Evolutionary conservation across 495 filamentous ascomycete genomes (phyloP), one percentile per base, ranked within the genome.

Genomic region (Hypomontagnella submonticulosa): DNA sequence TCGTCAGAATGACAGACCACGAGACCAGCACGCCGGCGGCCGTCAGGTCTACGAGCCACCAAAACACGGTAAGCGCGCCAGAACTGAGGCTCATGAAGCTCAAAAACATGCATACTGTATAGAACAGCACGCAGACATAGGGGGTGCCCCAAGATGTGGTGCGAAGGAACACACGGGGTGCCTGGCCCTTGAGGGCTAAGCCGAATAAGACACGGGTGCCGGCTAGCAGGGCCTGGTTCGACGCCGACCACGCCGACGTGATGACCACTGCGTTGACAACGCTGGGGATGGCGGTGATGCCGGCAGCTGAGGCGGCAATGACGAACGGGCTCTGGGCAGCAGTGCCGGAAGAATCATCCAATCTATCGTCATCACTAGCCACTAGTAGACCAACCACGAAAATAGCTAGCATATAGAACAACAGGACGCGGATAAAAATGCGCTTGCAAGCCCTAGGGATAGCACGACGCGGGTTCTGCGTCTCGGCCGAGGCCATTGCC

Each of bases 251-350:
- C 1, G 89, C 90, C 3, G 88, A 90, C 8, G 89, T 85, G 38
- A 91, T 81, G 49, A 93, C 90, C 4, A 88, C 78, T 1, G 86
- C 83, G 33, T 90, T 92, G 55, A 89, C 88, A 20, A 90, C 79
- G 2, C 77, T 82, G n/a, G 85, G 82, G 12, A 92, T 80, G 6
- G 80, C 83, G 0, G 77, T 79, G 42, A 91, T 87, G 38, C 88
- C 88, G 0, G 89, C 90, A 10, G 83, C 76, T n/a, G 79, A 75
- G 23, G 90, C 86, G 0, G 90, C 88, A 41, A 92, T 82, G 0
- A 91, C 90, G 61, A 92, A 90, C 4, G 90, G 90, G n/a, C 82
- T 90, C 46, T 85, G 87, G 23, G 86, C 84, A 52, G 84, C 67
- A 57, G 63, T 73, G 75, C 78, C 64, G 69, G 81, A 67, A 72